Percentiles rank a stretch among this genome's conserved stretches.
Evolutionary conservation across 345 rosid species (phyloP).

Genomic region (Euphorbia peplus): DNA sequence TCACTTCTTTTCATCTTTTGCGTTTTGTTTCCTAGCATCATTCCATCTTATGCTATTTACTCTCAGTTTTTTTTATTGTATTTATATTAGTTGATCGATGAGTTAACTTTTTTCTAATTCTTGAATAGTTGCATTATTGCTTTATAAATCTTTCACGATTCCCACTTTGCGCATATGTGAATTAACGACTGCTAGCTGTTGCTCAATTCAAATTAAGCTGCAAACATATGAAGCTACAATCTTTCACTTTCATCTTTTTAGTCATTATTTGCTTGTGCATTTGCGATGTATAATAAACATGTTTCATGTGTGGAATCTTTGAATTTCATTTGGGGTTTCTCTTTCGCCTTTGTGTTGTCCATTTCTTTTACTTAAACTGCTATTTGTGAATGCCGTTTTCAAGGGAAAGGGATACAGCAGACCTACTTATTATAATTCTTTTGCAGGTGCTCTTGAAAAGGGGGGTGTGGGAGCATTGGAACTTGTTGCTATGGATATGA

Average conservation of each 20-base stretch:
- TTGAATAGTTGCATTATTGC: not conserved
- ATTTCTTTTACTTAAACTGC: not conserved
- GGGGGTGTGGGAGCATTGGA: constrained; percentile 98
- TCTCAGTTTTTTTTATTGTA: not conserved
- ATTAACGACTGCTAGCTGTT: not conserved
- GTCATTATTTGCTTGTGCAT: not conserved
- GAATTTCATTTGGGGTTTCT: constrained; percentile 1
- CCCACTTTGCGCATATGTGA: too few relatives aligned
- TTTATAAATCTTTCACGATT: too few relatives aligned
- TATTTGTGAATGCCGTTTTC: not conserved
- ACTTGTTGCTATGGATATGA: constrained; percentile 99
- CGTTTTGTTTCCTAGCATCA: not conserved
- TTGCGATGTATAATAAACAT: not conserved
- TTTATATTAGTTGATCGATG: not conserved
- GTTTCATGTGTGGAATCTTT: not conserved
- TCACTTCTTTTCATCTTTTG: not conserved
- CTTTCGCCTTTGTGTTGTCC: not conserved
- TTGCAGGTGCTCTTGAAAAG: constrained; percentile 87
- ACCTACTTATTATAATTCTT: constrained; percentile 4
- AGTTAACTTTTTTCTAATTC: not conserved
- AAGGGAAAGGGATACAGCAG: not conserved
- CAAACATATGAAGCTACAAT: not conserved
- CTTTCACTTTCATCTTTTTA: not conserved
- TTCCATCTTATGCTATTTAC: not conserved
- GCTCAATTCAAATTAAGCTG: not conserved